Percentiles rank a stretch among this genome's conserved stretches.
Conservation (phyloP, 1,284 basidiomycete genomes). For the Wallemia mellicola region DNA sequence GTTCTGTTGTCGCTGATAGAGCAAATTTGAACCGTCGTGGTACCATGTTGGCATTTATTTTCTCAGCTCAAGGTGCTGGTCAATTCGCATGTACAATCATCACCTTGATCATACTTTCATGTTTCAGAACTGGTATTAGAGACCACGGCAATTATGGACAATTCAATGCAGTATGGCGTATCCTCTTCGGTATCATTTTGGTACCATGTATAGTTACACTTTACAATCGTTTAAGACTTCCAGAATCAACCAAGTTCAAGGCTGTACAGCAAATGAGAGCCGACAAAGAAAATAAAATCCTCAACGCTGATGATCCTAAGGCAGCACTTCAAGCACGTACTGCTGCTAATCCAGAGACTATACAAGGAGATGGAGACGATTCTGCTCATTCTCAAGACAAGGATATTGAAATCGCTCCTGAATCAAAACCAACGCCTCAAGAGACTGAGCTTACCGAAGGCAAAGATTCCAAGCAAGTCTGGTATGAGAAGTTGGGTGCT, state of each 20-base stretch:
- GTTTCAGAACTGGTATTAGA: constrained; percentile 35
- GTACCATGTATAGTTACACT: constrained; percentile 34
- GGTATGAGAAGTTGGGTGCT: not conserved
- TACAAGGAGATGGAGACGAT: not conserved
- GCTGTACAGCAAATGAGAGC: constrained; percentile 2
- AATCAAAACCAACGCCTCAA: not conserved
- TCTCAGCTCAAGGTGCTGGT: constrained; percentile 36
- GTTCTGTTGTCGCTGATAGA: constrained; percentile 22
- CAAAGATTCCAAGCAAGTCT: not conserved
- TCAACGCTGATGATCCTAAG: not conserved
- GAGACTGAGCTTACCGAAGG: not conserved
- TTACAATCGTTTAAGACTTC: constrained; percentile 42
- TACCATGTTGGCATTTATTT: constrained; percentile 40
- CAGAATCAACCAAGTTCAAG: constrained; percentile 31
- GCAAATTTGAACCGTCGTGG: constrained; percentile 37
- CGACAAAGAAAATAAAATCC: not conserved
- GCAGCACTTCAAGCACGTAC: not conserved
- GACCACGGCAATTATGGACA: constrained; percentile 25
- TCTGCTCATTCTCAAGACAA: not conserved
- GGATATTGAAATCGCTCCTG: not conserved
- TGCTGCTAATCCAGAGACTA: not conserved
- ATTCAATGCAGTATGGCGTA: constrained; percentile 36
- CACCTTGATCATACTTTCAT: constrained; percentile 34
- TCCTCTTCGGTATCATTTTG: constrained; percentile 37
- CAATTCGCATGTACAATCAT: constrained; percentile 32